Base-by-base conservation (phyloP, 805 yeast genomes). In the Limtongozyma cylindracea region DNA sequence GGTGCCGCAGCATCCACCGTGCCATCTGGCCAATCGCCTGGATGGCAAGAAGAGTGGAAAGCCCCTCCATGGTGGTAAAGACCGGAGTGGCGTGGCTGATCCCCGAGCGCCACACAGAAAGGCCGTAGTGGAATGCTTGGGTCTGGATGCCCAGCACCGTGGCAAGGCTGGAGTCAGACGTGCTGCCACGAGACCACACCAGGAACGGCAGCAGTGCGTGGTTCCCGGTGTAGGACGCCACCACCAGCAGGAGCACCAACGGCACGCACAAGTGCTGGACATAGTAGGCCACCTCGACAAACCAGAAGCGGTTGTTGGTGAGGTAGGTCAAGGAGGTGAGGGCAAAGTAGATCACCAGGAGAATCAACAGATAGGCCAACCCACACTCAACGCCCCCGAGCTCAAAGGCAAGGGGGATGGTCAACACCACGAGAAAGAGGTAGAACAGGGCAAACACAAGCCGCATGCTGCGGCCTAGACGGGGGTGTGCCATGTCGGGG, bases 341-440 rank as follows among this genome's bases (percentile, higher is more conserved):
- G 5, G 61, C 39, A 28, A 76, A 68, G 43, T 80, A 82, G 23
- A 72, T 44, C 19, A 31, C 22, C 25, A 44, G 40, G 19, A 61
- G 49, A 24, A 76, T 61, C 21, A 84, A 54, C 5, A 92, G 68
- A 41, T 67, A 88, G 11, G 91, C 65, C 27, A 88, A 49, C 1
- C 98, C 98, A 44, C 96, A 84, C 25, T 64, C 56, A 11, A 69
- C 57, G 2, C 96, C 95, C 7, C 96, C 96, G 18, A 78, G 71
- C 37, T 84, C 93, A 44, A 88, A 88, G 12, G 95, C 73, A 28
- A 88, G 56, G 4, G 96, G 96, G 5, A 88, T 72, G 3, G 94
- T 72, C 15, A 82, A 51, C 14, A 80, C 58, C 8, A 77, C 65
- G 22, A 76, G 58, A 5, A 60, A 40, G 24, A 78, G 49, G 35